These are phyloP conservation scores for Nitzschia putrida DNA, from an alignment of 108 stramenopile species.

Conservation along the genomic window DNA sequence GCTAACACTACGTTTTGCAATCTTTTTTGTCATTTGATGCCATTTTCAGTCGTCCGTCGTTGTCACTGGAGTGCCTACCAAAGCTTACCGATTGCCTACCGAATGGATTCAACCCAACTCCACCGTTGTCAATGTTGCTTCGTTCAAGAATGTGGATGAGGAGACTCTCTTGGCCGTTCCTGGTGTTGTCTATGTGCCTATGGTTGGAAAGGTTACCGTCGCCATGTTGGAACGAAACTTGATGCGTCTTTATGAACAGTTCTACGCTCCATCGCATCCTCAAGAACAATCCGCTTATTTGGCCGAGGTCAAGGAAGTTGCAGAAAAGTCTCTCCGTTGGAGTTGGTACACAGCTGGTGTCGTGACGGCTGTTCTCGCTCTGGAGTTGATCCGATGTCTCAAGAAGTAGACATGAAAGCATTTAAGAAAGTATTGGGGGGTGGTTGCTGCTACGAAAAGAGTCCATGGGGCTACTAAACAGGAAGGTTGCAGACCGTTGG, in stretches of 20 bases:
- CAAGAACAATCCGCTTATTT: neutral
- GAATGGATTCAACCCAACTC: constrained; percentile 91
- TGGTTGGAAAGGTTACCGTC: constrained; percentile 96
- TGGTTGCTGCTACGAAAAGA: neutral
- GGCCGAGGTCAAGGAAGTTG: neutral
- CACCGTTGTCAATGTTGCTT: constrained; percentile 94
- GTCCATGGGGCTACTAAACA: too few species aligned
- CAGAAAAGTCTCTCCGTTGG: constrained; percentile 37
- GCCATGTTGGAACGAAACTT: constrained; percentile 95
- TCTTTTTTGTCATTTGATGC: neutral
- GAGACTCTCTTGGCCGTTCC: constrained; percentile 80
- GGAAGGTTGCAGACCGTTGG: too few species aligned
- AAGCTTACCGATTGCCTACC: constrained; percentile 86
- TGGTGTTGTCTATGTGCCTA: constrained; percentile 90
- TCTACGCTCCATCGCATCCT: constrained; percentile 56
- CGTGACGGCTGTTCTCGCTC: constrained; percentile 58
- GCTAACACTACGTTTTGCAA: too few species aligned
- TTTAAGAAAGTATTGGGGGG: neutral
- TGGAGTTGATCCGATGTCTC: constrained; percentile 29
- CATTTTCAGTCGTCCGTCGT: constrained; percentile 74
- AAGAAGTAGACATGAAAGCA: neutral
- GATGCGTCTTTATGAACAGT: constrained; percentile 91
- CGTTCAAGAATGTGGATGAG: constrained; percentile 95
- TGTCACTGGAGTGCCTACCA: constrained; percentile 92
- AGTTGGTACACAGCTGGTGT: constrained; percentile 70